Conservation (phyloP, 345 rosid species). For the Erysimum cheiranthoides region DNA sequence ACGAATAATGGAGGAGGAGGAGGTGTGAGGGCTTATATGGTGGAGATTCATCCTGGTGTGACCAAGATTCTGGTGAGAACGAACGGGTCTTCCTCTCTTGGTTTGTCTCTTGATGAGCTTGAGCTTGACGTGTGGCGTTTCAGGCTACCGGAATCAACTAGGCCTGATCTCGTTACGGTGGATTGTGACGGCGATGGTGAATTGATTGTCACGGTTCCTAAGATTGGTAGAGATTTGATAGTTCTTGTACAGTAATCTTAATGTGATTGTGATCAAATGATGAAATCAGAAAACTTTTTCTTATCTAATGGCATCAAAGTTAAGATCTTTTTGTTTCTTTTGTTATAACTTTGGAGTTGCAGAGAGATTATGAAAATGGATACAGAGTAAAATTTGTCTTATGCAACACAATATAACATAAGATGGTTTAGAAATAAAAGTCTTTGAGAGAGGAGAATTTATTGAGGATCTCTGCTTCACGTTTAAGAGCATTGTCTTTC, state of each 20-base stretch:
- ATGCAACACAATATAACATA: background rate
- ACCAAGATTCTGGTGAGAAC: conserved; percentile 77
- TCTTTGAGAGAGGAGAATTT: conserved; percentile 64
- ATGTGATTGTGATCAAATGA: background rate
- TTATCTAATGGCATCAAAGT: background rate
- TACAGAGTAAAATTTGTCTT: conserved; percentile 1
- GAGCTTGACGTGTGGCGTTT: conserved; percentile 93
- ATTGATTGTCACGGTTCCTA: conserved; percentile 87
- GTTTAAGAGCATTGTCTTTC: conserved; percentile 56
- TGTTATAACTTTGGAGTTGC: background rate
- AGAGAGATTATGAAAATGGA: background rate
- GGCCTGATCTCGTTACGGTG: conserved; percentile 86
- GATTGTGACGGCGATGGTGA: conserved; percentile 68
- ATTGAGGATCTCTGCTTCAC: conserved; percentile 60
- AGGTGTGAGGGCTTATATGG: conserved; percentile 67
- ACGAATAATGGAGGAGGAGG: conserved; percentile 65
- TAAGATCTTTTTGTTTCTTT: background rate
- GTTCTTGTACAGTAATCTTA: conserved; percentile 75
- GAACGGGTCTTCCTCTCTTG: conserved; percentile 60
- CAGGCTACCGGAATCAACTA: conserved; percentile 77
- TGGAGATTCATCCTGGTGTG: conserved; percentile 84
- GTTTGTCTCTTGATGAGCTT: conserved; percentile 61
- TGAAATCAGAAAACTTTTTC: conserved; percentile 6
- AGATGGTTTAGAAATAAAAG: conserved; percentile 41
- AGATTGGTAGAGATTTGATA: conserved; percentile 66